phyloP scores from a whole-genome alignment of 371 early-diverging fungal species.

The Zychaea mexicana region DNA sequence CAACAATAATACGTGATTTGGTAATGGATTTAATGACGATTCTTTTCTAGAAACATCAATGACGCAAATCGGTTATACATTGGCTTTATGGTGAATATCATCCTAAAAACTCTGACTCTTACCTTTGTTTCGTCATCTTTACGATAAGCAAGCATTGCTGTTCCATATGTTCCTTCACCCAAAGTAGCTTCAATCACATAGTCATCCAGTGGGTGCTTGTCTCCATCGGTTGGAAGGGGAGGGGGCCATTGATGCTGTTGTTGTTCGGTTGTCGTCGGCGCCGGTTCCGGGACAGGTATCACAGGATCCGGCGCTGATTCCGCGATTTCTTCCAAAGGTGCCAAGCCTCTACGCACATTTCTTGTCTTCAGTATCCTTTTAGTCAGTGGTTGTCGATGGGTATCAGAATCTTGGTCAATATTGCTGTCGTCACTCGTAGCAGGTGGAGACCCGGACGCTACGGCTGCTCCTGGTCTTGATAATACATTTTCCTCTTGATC shows the following conservation, averaged over 20 bases:
- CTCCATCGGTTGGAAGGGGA: conserved; percentile 8
- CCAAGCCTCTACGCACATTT: background rate
- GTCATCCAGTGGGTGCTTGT: conserved; percentile 41
- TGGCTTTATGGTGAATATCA: too few relatives aligned
- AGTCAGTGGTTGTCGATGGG: background rate
- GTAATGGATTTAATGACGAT: conserved; percentile 73
- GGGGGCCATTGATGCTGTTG: background rate
- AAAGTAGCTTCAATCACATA: conserved; percentile 62
- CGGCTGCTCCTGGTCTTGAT: too few relatives aligned
- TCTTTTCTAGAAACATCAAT: conserved; percentile 31
- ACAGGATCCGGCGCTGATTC: background rate
- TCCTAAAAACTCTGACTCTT: too few relatives aligned
- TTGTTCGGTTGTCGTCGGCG: background rate
- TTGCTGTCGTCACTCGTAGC: too few relatives aligned
- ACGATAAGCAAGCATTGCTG: conserved; percentile 58
- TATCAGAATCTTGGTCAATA: too few relatives aligned
- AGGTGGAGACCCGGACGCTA: too few relatives aligned
- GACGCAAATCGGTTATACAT: too few relatives aligned
- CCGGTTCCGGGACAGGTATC: conserved; percentile 1
- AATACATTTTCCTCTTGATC: too few relatives aligned
- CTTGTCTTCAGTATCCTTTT: background rate
- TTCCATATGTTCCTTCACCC: conserved; percentile 81
- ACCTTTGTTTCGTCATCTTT: conserved; percentile 56
- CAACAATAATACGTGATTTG: conserved; percentile 66
- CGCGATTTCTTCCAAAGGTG: background rate